Percentiles rank a stretch among this genome's conserved stretches.
These are phyloP conservation scores for Angomonas deanei DNA, from an alignment of 208 protist species.

Conservation along the genomic window DNA sequence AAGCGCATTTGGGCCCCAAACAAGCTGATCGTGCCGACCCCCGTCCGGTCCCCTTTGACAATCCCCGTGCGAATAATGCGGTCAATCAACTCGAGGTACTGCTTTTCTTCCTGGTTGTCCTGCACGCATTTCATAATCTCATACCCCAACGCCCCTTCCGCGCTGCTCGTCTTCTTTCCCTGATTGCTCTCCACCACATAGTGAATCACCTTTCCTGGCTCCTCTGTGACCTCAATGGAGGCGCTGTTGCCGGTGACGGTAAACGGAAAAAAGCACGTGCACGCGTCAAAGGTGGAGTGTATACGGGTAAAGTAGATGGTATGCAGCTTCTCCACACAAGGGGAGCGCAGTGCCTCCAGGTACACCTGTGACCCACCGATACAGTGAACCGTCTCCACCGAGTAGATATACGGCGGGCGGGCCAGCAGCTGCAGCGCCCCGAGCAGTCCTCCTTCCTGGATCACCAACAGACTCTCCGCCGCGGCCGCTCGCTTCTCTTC, in stretches of 20 bases:
- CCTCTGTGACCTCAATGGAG: background rate
- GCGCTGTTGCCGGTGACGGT: conserved; percentile 6
- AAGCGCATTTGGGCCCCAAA: conserved; percentile 98
- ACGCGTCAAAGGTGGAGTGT: conserved; percentile 19
- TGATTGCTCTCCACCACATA: conserved; percentile 38
- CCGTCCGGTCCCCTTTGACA: conserved; percentile 93
- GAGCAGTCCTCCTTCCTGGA: conserved; percentile 49
- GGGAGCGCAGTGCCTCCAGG: conserved; percentile 48
- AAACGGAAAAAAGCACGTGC: conserved; percentile 65
- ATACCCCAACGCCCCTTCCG: conserved; percentile 26
- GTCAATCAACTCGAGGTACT: conserved; percentile 90
- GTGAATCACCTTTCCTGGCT: conserved; percentile 1
- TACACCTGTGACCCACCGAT: conserved; percentile 91
- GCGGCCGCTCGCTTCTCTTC: conserved; percentile 38
- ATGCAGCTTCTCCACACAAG: conserved; percentile 56
- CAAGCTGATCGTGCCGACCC: conserved; percentile 91
- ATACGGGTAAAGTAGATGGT: conserved; percentile 73
- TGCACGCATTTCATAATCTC: conserved; percentile 73
- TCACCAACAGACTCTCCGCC: conserved; percentile 30
- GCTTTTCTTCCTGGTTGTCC: conserved; percentile 85
- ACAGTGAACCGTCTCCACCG: conserved; percentile 88
- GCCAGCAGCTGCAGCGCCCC: conserved; percentile 55
- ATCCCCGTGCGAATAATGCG: conserved; percentile 71
- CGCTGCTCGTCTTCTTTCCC: conserved; percentile 24
- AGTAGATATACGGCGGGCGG: conserved; percentile 37